Evolutionary conservation across 2,329 filamentous ascomycete species (phyloP), one percentile per base, ranked within the genome.

Genomic region (Ceratocystis variospora): DNA sequence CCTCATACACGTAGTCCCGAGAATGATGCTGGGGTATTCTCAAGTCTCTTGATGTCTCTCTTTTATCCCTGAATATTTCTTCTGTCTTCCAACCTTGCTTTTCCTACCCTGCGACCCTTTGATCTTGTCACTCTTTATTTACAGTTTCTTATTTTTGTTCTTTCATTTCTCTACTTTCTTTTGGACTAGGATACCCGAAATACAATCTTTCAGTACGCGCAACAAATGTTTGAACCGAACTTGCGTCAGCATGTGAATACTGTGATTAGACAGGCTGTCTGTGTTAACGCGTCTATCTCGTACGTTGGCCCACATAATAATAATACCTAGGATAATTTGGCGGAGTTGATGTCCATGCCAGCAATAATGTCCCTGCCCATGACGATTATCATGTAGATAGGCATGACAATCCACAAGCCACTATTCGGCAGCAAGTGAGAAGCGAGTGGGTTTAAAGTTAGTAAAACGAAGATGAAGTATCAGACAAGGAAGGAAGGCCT

Each of bases 331-430:
- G 28, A 5, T 10, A 33, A n/a, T 72, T 80, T 81, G 66, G 71
- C 67, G 31, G 72, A 72, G 4, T 77, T 76, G 1, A 77, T 76
- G 5, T 71, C 70, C 44, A 84, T 73, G 0, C 76, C 79, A 17
- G 78, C 71, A 63, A 83, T 66, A 64, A 84, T 78, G 66, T 83
- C 79, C 62, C 72, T 69, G 31, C 81, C 81, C 55, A 83, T 71
- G 3, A 72, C 73, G 70, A 76, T 79, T 65, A 81, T 76, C 75
- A 85, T 80, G 73, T 81, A 80, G 2, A 78, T 71, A 0, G 82
- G 78, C 44, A 79, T 76, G 62, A 84, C 70, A 61, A 85, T 76
- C 82, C 82, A 85, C 0, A 77, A 74, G 68, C 81, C 81, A 69
- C 82, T 85, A 66, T 12, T 12, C 15, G 37, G 37, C 37, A 41